Percentiles rank a stretch among this genome's conserved stretches.
phyloP scores from a whole-genome alignment of 352 stramenopile genomes.

The Hyaloperonospora brassicae region DNA sequence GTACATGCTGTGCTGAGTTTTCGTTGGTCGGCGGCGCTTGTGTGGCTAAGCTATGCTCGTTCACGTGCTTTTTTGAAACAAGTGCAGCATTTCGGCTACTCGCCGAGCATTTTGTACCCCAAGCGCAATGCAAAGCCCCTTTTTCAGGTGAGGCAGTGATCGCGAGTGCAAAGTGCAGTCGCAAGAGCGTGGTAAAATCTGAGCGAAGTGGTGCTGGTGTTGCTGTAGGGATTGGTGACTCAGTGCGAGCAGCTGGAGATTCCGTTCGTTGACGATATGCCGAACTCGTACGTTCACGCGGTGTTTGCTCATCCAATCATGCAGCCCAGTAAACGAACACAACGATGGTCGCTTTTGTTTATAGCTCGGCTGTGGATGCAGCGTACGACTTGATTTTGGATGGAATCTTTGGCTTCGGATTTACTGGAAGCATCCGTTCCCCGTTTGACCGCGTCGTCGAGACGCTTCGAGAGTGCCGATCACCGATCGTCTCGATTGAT shows the following conservation, averaged over 20 bases:
- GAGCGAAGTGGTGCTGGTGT: neutral
- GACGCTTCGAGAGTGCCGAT: slow-evolving; percentile 42
- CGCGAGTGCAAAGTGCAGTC: too few species aligned
- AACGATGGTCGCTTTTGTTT: slow-evolving; percentile 1
- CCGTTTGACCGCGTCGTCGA: slow-evolving; percentile 89
- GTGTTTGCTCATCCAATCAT: slow-evolving; percentile 3
- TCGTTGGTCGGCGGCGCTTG: neutral
- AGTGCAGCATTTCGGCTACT: slow-evolving; percentile 92
- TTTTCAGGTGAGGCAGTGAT: slow-evolving; percentile 46
- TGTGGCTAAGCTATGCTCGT: neutral
- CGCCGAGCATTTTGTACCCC: slow-evolving; percentile 91
- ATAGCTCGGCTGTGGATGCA: slow-evolving; percentile 39
- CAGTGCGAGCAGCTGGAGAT: slow-evolving; percentile 76
- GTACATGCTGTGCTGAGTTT: neutral
- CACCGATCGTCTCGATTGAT: slow-evolving; percentile 94
- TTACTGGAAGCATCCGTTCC: slow-evolving; percentile 75
- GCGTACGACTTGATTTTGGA: slow-evolving; percentile 93
- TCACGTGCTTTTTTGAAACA: neutral
- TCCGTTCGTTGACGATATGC: slow-evolving; percentile 54
- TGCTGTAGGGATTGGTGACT: slow-evolving; percentile 50
- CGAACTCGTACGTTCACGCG: slow-evolving; percentile 29
- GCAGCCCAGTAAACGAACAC: neutral
- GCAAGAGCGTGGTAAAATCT: too few species aligned
- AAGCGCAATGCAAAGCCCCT: slow-evolving; percentile 79
- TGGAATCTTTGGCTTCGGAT: slow-evolving; percentile 99